Percentiles rank a stretch among this genome's conserved stretches.
Evolutionary conservation across 306 rosid species (phyloP).

Genomic region (Casuarina equisetifolia): DNA sequence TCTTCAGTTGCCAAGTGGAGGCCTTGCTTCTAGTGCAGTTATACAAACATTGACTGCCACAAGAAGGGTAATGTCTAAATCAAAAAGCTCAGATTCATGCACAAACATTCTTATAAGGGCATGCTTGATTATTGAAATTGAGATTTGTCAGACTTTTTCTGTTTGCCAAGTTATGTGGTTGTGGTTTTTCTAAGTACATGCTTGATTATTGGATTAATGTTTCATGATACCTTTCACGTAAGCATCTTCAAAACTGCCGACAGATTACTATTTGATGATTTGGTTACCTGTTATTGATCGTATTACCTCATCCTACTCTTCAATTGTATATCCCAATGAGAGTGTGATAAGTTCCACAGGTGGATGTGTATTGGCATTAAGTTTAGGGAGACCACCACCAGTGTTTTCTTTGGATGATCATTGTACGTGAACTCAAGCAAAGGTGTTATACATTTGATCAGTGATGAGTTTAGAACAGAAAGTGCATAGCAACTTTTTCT

Average conservation of each 20-base stretch:
- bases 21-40: slow-evolving; percentile 47
- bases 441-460: not conserved
- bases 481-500: no score
- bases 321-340: not conserved
- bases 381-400: not conserved
- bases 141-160: not conserved
- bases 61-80: slow-evolving; percentile 39
- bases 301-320: not conserved
- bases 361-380: not conserved
- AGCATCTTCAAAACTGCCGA: not conserved
- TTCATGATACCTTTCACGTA: not conserved
- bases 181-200: not conserved
- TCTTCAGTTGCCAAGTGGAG: slow-evolving; percentile 51
- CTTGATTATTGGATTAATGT: not conserved
- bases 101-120: not conserved
- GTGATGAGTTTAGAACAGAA: no score
- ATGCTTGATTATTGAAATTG: slow-evolving; percentile 14
- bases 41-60: slow-evolving; percentile 48
- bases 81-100: not conserved
- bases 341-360: not conserved
- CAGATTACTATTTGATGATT: not conserved
- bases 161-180: not conserved
- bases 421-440: not conserved
- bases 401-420: not conserved
- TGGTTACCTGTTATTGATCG: not conserved